These are phyloP conservation scores for Tubosaeta brunneosetosa DNA, from an alignment of 768 basidiomycete genomes.

Conservation along the genomic window DNA sequence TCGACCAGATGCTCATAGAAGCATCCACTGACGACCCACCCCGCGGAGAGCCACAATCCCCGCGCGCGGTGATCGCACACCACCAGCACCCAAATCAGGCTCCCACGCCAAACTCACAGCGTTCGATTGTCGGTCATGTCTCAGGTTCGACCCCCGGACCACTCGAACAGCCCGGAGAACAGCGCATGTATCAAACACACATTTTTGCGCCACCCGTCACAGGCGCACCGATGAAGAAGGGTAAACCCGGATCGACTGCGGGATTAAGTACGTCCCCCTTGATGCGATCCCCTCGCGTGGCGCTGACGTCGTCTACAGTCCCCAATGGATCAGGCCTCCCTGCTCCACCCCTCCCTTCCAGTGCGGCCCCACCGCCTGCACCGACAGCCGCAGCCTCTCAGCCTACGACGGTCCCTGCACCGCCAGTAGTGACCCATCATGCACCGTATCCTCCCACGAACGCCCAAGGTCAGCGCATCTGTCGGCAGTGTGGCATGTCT, in stretches of 20 bases:
- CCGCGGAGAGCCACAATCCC: conserved; percentile 30
- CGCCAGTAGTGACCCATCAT: conserved; percentile 9
- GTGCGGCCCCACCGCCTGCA: conserved; percentile 13
- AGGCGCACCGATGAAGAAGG: conserved; percentile 67
- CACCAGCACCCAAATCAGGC: conserved; percentile 30
- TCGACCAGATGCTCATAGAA: conserved; percentile 48
- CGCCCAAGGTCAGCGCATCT: conserved; percentile 66
- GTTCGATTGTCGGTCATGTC: conserved; percentile 21
- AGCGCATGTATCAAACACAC: conserved; percentile 55
- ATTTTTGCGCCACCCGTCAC: conserved; percentile 71
- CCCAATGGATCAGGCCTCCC: conserved; percentile 20
- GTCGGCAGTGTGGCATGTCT: conserved; percentile 66
- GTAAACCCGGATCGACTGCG: conserved; percentile 37
- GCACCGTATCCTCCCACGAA: conserved; percentile 36
- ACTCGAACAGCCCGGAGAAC: conserved; percentile 33
- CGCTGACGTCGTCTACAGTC: conserved; percentile 10
- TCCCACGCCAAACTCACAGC: conserved; percentile 10
- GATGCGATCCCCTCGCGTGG: conserved; percentile 4
- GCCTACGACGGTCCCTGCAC: conserved; percentile 1
- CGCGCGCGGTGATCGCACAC: conserved; percentile 25
- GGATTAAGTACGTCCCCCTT: conserved; percentile 20
- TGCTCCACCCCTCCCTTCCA: conserved; percentile 10
- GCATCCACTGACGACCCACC: conserved; percentile 38
- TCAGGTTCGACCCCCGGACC: conserved; percentile 22
- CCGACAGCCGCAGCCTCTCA: conserved; percentile 12